These are phyloP conservation scores for Ustilago trichophora DNA, from an alignment of 1,284 basidiomycete species.

Conservation along the genomic window DNA sequence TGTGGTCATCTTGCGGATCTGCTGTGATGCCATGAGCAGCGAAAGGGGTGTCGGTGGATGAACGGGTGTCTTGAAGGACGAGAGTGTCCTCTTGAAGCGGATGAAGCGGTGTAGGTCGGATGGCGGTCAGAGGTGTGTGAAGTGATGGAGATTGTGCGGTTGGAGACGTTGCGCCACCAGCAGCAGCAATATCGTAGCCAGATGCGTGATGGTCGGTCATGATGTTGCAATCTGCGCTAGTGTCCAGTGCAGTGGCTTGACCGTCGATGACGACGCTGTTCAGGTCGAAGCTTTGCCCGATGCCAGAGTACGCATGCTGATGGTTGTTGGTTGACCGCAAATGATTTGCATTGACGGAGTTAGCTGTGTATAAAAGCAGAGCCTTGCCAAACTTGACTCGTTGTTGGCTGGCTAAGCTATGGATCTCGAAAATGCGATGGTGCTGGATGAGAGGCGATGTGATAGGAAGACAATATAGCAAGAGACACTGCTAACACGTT, in stretches of 20 bases:
- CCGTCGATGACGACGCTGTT: not conserved
- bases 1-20: not conserved
- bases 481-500: no score
- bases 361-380: no score
- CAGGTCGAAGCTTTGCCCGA: not conserved
- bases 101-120: slow-evolving; percentile 33
- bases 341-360: no score
- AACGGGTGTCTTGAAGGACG: slow-evolving; percentile 31
- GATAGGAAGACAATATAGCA: no score
- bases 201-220: not conserved
- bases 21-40: not conserved
- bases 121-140: not conserved
- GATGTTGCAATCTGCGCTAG: not conserved
- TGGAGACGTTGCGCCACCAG: not conserved
- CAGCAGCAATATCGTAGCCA: not conserved
- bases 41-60: slow-evolving; percentile 12
- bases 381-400: no score
- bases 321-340: no score
- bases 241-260: not conserved
- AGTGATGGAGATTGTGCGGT: slow-evolving; percentile 6
- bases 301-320: no score
- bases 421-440: no score
- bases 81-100: slow-evolving; percentile 29
- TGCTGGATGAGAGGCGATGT: no score
- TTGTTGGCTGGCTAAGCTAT: no score